A percentile compares a stretch with the other conserved stretches of the same genome.
Evolutionary conservation across 140 eudicot species (phyloP).

Genomic region (Eryngium alpinum): DNA sequence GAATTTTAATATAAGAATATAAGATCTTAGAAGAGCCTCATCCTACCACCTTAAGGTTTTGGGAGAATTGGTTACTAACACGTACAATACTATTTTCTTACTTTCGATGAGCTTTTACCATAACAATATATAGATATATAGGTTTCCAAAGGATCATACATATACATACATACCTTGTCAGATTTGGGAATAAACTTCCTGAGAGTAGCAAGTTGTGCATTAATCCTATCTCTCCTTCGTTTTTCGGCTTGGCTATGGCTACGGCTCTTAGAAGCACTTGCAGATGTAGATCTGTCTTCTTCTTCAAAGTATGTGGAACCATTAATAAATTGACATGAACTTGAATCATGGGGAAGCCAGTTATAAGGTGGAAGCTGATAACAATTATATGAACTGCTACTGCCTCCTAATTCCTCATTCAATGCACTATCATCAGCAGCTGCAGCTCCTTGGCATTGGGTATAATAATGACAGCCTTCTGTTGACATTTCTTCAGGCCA

Average conservation of each 20-base stretch:
- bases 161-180: too few species aligned
- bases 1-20: too few species aligned
- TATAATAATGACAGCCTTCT: neutral
- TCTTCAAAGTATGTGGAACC: conserved; percentile 11
- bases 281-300: conserved; percentile 21
- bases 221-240: conserved; percentile 84
- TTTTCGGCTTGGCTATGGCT: conserved; percentile 93
- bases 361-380: neutral
- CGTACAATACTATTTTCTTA: too few species aligned
- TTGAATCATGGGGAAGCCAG: neutral
- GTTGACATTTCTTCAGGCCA: neutral
- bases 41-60: too few species aligned
- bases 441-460: neutral
- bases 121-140: too few species aligned
- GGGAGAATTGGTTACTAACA: too few species aligned
- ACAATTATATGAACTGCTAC: neutral
- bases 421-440: too few species aligned
- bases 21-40: too few species aligned
- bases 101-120: too few species aligned
- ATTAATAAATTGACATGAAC: neutral
- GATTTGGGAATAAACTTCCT: conserved; percentile 67
- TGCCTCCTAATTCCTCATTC: neutral
- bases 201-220: conserved; percentile 73
- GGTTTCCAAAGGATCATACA: too few species aligned
- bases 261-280: conserved; percentile 69